Percentiles rank a stretch among this genome's conserved stretches.
Conservation (phyloP, 176 grass and related monocot species). For the Bothriochloa decipiens region DNA sequence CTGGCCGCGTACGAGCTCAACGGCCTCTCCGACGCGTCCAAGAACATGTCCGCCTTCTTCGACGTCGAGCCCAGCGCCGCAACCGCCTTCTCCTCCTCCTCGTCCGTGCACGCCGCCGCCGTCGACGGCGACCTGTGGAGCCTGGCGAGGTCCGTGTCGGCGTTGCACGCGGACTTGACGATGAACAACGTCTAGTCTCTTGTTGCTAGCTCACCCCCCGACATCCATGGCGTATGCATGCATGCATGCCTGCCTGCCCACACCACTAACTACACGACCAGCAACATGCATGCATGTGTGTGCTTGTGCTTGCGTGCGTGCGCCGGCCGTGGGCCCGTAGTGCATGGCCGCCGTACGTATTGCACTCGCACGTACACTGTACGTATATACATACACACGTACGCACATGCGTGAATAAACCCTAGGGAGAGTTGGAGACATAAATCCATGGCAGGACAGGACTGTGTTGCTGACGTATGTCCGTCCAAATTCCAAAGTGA, state of each 20-base stretch:
- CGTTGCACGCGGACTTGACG: constrained; percentile 53
- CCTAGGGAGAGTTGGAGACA: neutral
- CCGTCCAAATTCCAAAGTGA: neutral
- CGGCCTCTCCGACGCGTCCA: constrained; percentile 49
- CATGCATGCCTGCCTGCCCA: neutral
- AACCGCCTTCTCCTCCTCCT: constrained; percentile 18
- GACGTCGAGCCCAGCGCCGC: constrained; percentile 34
- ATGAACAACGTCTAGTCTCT: constrained; percentile 43
- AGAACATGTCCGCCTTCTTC: constrained; percentile 42
- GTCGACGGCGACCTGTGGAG: constrained; percentile 86
- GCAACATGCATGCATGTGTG: neutral
- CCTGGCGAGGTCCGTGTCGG: constrained; percentile 63
- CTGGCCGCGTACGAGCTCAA: constrained; percentile 67
- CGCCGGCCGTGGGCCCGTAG: too few relatives aligned
- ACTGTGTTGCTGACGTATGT: neutral
- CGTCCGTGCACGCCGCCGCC: neutral
- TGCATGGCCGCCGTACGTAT: too few relatives aligned
- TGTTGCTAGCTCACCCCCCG: neutral
- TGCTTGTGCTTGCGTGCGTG: too few relatives aligned
- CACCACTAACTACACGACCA: constrained; percentile 33
- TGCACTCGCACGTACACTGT: constrained; percentile 10
- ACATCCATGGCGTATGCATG: constrained; percentile 28
- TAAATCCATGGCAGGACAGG: neutral
- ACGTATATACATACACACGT: neutral
- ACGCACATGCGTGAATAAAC: constrained; percentile 51